These are phyloP conservation scores for Fusarium sp. DNA, from an alignment of 2,329 filamentous ascomycete genomes.

Conservation along the genomic window DNA sequence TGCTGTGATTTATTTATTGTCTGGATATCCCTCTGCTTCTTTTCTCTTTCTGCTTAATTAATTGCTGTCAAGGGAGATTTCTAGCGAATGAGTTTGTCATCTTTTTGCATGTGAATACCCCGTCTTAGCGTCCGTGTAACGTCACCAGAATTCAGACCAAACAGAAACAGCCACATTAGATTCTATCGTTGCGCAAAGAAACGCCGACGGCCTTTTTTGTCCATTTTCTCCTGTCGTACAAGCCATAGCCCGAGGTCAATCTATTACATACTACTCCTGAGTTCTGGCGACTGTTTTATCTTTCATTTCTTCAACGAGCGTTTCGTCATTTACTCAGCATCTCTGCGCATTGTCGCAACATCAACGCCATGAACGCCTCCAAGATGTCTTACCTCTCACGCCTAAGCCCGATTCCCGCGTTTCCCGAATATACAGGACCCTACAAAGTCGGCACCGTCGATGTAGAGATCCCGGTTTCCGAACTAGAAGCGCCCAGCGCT, in stretches of 20 bases:
- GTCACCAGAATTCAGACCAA: slow-evolving; percentile 32
- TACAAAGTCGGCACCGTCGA: slow-evolving; percentile 80
- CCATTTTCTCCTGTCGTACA: neutral
- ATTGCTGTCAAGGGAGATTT: neutral
- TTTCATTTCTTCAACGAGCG: neutral
- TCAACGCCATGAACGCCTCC: slow-evolving; percentile 43
- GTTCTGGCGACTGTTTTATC: neutral
- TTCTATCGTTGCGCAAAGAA: slow-evolving; percentile 1
- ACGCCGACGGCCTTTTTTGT: neutral
- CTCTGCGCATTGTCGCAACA: neutral
- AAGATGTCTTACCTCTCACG: slow-evolving; percentile 65
- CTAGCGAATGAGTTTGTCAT: slow-evolving; percentile 23
- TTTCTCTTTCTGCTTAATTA: neutral
- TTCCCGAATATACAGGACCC: slow-evolving; percentile 80
- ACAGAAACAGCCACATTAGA: slow-evolving; percentile 19
- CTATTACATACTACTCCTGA: neutral
- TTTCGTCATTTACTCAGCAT: neutral
- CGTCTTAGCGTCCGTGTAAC: slow-evolving; percentile 29
- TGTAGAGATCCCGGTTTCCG: slow-evolving; percentile 79
- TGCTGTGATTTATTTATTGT: neutral
- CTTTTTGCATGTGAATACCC: slow-evolving; percentile 39
- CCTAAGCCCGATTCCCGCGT: slow-evolving; percentile 77
- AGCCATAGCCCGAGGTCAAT: neutral
- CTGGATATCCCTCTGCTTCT: neutral
- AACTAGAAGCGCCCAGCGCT: slow-evolving; percentile 67